Base-by-base conservation (phyloP, 1,284 basidiomycete genomes). In the Meira nashicola region DNA sequence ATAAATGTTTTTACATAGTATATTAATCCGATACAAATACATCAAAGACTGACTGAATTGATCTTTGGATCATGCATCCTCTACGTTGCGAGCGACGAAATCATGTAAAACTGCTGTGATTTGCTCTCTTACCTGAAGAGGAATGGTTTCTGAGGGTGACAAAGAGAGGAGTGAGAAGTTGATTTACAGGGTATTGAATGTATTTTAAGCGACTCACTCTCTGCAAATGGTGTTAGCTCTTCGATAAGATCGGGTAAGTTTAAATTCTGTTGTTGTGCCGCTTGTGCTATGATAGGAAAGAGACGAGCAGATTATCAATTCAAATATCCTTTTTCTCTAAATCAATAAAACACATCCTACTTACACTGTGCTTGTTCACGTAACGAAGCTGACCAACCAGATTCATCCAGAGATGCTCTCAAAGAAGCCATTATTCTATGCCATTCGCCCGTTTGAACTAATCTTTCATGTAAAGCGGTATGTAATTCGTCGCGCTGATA, bases 371-470 rank as follows among this genome's bases (percentile, higher is more conserved):
- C 53, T 5, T 40, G 37, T 14, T 54, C 53, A 9, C 39, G 53
- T 17, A 54, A 39, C 3, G 11, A 17, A 7, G 53, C 53, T 17
- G 37, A 14, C 53, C 53, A 54, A 12, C 53, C 53, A 37, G 33
- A 40, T 39, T 54, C 53, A n/a, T 39, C 37, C 21, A 54, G 25
- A 46, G 39, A 17, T 10, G 23, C 39, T 17, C 53, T 28, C 15
- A 54, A 46, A 3, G 39, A 28, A 19, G 37, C 11, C 39, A 54
- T 40, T 28, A 54, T 54, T 3, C 53, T 28, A 28, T 54, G 53
- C 53, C 53, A 54, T 37, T 54, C 53, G 3, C 53, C 53, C 17
- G 53, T 40, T 37, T 54, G 38, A 10, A 54, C 53, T 17, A 54
- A 39, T 15, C 53, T 19, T 37, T 39, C 28, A 23, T 54, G 53